phyloP scores from a whole-genome alignment of 2,329 filamentous ascomycete species.

The Arthrobotrys pseudoclavata region DNA sequence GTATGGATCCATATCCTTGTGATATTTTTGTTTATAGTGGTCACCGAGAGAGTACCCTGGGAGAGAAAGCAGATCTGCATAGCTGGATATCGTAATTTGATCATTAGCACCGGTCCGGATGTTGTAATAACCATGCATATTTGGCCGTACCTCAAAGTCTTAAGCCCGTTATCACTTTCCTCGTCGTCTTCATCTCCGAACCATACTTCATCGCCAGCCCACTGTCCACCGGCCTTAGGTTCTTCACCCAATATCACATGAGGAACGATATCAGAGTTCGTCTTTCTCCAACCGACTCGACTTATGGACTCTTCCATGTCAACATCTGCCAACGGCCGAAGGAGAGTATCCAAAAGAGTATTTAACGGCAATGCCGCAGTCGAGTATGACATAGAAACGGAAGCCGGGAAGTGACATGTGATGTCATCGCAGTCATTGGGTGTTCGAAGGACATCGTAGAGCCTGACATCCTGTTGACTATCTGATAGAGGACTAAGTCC shows the following conservation, averaged over 20 bases:
- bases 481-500: slow-evolving; percentile 31
- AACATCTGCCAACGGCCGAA: slow-evolving; percentile 73
- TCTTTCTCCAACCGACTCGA: slow-evolving; percentile 71
- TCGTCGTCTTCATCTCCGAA: slow-evolving; percentile 54
- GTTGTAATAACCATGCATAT: not conserved
- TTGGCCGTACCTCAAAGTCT: slow-evolving; percentile 68
- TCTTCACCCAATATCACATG: slow-evolving; percentile 72
- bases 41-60: slow-evolving; percentile 73
- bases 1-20: slow-evolving; percentile 69
- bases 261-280: slow-evolving; percentile 69
- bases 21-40: slow-evolving; percentile 68
- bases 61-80: slow-evolving; percentile 74
- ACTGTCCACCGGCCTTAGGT: slow-evolving; percentile 72
- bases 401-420: slow-evolving; percentile 71
- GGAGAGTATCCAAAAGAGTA: slow-evolving; percentile 73
- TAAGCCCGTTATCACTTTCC: slow-evolving; percentile 69
- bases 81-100: slow-evolving; percentile 65
- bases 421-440: slow-evolving; percentile 69
- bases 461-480: slow-evolving; percentile 58
- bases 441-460: slow-evolving; percentile 69
- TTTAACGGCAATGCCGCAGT: slow-evolving; percentile 74
- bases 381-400: slow-evolving; percentile 73
- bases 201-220: slow-evolving; percentile 71
- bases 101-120: not conserved
- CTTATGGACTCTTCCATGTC: slow-evolving; percentile 70